Evolutionary conservation across 2,329 filamentous ascomycete species (phyloP).

Genomic region (Gnomoniopsis smithogilvyi): DNA sequence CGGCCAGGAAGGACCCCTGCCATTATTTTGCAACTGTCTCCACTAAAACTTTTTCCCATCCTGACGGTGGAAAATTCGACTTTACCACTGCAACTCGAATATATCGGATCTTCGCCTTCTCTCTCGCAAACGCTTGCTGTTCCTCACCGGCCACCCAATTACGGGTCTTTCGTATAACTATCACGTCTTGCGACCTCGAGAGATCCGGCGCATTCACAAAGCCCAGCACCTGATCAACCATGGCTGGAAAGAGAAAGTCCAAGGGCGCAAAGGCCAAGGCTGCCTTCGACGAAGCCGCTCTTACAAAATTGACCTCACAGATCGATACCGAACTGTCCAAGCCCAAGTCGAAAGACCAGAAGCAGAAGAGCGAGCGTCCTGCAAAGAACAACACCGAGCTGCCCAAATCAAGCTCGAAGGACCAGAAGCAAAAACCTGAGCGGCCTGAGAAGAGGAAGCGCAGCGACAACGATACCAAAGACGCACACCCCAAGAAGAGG

Average conservation of each 20-base stretch:
- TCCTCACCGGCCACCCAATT: not conserved
- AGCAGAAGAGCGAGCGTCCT: conserved; percentile 23
- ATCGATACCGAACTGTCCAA: conserved; percentile 51
- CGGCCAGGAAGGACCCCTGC: not conserved
- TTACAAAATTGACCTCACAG: conserved; percentile 52
- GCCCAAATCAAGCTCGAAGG: conserved; percentile 30
- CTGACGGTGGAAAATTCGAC: conserved; percentile 11
- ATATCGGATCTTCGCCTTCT: not conserved
- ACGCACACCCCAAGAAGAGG: conserved; percentile 27
- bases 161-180: not conserved
- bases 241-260: conserved; percentile 33
- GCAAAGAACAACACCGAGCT: conserved; percentile 54
- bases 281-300: conserved; percentile 46
- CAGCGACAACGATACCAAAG: conserved; percentile 29
- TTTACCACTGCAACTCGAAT: not conserved
- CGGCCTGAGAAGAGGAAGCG: conserved; percentile 36
- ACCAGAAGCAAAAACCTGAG: conserved; percentile 23
- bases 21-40: not conserved
- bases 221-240: conserved; percentile 4
- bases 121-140: not conserved
- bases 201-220: not conserved
- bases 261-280: conserved; percentile 30
- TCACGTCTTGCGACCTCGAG: not conserved
- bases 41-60: conserved; percentile 19
- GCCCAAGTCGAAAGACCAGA: conserved; percentile 28